Percentiles rank a stretch among this genome's conserved stretches.
Evolutionary conservation across 2,329 filamentous ascomycete genomes (phyloP).

Genomic region (Aspergillus terreus): DNA sequence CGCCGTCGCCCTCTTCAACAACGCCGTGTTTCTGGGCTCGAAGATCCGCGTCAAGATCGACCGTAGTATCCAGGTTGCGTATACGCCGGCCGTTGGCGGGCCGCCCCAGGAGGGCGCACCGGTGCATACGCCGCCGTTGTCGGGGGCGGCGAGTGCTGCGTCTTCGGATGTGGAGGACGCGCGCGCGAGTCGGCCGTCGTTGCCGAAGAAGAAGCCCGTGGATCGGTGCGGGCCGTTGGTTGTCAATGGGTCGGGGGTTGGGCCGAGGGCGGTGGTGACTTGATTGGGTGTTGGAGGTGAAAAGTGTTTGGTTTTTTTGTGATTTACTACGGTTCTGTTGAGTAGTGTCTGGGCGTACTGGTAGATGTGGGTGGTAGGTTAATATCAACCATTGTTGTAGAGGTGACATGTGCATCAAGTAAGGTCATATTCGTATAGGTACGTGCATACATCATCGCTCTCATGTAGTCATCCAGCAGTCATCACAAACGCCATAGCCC

Average conservation of each 20-base stretch:
- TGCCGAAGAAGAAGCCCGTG: background rate
- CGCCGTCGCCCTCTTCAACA: constrained; percentile 32
- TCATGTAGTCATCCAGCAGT: background rate
- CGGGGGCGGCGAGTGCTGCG: background rate
- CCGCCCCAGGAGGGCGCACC: background rate
- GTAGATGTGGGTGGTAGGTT: background rate
- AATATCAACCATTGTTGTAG: background rate
- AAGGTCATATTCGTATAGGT: background rate
- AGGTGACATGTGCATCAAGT: background rate
- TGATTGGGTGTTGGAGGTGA: background rate
- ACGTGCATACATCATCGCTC: background rate
- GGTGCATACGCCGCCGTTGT: background rate
- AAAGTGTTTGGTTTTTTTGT: background rate
- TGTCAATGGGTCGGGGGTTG: constrained; percentile 30
- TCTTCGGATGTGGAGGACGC: background rate
- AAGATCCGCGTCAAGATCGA: constrained; percentile 34
- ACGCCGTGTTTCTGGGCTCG: constrained; percentile 28
- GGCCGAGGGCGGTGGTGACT: constrained; percentile 14
- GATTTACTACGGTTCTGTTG: background rate
- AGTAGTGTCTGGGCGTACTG: background rate
- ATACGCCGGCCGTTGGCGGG: background rate
- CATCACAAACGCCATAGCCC: background rate
- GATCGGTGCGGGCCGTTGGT: constrained; percentile 28
- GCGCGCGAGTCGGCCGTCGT: background rate
- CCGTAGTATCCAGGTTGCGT: constrained; percentile 13